Evolutionary conservation across 331 rosid genomes (phyloP), one percentile per base, ranked within the genome.

Genomic region (Acacia concinna): DNA sequence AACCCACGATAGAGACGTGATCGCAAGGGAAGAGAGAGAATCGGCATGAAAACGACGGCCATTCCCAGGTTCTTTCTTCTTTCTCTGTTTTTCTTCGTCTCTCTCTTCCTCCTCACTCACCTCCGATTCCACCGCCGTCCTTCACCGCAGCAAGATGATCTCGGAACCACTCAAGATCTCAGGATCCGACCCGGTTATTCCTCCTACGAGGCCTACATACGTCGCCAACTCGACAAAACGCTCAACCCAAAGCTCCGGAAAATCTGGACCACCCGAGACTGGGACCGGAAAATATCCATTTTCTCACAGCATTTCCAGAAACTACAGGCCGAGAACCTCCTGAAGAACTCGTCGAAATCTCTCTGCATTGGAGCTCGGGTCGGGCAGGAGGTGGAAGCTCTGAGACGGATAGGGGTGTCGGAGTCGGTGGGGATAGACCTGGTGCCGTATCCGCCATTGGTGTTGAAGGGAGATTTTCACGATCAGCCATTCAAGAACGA

Each of bases 191-290:
- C 97, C 21, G 98, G 99, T 2, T 95, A 91, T 85, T 14, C 90
- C 5, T 90, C 98, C 56, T 95, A 95, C 86, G 89, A 93, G 0
- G 35, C 84, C 2, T 95, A 95, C 93, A 81, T 95, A 27, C 88
- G 90, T 69, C 89, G 87, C 51, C 99, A 95, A 73, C 94, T 95
- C 20, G 85, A 86, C 90, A 95, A 95, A 84, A 95, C 98, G 62
- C 94, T 91, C 72, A 92, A 95, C 85, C 98, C 98, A 0, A 90
- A 65, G 32, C 99, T 95, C 52, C 83, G 98, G 0, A 81, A 89
- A 46, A 80, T 95, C 75, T 95, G 99, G 99, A 93, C 89, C 13
- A 95, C 98, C 32, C 91, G 99, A 17, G 99, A 93, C 76, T 95
- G 99, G 99, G 87, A 95, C 71, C 84, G 99, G 3, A 95, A 95